These are phyloP conservation scores for Xerocomus nothofagi DNA, from an alignment of 1,284 basidiomycete species.

Conservation along the genomic window DNA sequence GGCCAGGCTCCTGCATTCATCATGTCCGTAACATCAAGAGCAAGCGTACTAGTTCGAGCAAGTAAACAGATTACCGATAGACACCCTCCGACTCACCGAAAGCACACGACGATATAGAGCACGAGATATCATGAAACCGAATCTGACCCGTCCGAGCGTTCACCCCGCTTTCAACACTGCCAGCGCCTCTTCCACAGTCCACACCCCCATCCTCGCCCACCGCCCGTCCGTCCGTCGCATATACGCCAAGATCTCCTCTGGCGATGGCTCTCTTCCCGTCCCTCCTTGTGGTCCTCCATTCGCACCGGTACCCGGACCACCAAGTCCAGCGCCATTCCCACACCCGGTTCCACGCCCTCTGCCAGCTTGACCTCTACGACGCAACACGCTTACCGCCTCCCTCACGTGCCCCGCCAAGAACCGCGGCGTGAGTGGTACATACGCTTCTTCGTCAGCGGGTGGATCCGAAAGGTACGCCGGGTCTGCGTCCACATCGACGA, in stretches of 20 bases:
- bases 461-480: conserved; percentile 61
- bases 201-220: conserved; percentile 62
- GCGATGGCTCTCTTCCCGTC: conserved; percentile 37
- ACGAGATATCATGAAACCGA: no score
- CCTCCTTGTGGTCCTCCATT: neutral
- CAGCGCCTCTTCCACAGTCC: conserved; percentile 62
- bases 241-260: conserved; percentile 47
- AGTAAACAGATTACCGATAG: no score
- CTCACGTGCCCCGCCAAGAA: conserved; percentile 51
- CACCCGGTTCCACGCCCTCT: no score
- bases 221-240: conserved; percentile 53
- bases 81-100: no score
- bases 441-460: conserved; percentile 50
- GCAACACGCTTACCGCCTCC: conserved; percentile 42
- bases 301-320: conserved; percentile 9
- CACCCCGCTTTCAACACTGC: conserved; percentile 8
- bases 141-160: neutral
- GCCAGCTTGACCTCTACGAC: no score
- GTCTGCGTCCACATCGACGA: conserved; percentile 35
- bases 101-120: no score
- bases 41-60: no score
- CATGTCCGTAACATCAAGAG: no score
- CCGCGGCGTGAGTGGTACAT: conserved; percentile 55
- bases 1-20: no score
- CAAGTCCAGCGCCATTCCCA: conserved; percentile 11